Conservation (phyloP, 2,329 filamentous ascomycete genomes). For the Apiospora kogelbergensis region DNA sequence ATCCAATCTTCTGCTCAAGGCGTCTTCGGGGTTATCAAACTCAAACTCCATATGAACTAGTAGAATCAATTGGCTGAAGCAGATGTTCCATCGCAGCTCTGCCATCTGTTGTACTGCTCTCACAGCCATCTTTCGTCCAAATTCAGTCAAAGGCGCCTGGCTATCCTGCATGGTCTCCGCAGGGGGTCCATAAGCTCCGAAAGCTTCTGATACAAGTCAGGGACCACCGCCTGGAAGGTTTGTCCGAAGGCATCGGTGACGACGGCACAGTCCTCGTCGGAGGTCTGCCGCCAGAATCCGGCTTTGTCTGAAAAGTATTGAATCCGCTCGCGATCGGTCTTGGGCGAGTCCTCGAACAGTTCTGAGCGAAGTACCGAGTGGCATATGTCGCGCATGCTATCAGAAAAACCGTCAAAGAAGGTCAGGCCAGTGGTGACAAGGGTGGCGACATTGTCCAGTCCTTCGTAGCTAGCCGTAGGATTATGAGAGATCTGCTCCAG, state of each 20-base stretch:
- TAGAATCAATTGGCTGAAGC: slow-evolving; percentile 80
- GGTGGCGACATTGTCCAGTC: slow-evolving; percentile 46
- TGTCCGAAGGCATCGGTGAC: slow-evolving; percentile 70
- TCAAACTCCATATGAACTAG: slow-evolving; percentile 86
- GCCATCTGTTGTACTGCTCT: slow-evolving; percentile 79
- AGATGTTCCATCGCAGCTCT: slow-evolving; percentile 68
- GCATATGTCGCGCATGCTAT: slow-evolving; percentile 67
- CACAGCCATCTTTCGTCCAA: slow-evolving; percentile 74
- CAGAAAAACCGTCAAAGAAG: slow-evolving; percentile 70
- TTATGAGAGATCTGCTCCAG: slow-evolving; percentile 78
- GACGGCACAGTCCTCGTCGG: slow-evolving; percentile 75
- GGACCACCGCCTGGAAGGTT: slow-evolving; percentile 59
- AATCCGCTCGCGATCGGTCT: slow-evolving; percentile 72
- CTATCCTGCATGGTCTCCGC: slow-evolving; percentile 43
- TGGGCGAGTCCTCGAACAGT: slow-evolving; percentile 70
- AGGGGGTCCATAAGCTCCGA: slow-evolving; percentile 45
- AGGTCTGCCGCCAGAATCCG: slow-evolving; percentile 75
- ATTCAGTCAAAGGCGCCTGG: slow-evolving; percentile 61
- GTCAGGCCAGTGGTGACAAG: slow-evolving; percentile 68
- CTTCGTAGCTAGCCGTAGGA: slow-evolving; percentile 52
- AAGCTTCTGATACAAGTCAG: slow-evolving; percentile 54
- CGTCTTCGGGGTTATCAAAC: slow-evolving; percentile 70
- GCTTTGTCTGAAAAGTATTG: slow-evolving; percentile 76
- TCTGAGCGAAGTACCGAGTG: slow-evolving; percentile 68
- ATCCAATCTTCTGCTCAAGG: slow-evolving; percentile 58